These are phyloP conservation scores for Termitomyces sp. DNA, from an alignment of 1,284 basidiomycete species.

Conservation along the genomic window DNA sequence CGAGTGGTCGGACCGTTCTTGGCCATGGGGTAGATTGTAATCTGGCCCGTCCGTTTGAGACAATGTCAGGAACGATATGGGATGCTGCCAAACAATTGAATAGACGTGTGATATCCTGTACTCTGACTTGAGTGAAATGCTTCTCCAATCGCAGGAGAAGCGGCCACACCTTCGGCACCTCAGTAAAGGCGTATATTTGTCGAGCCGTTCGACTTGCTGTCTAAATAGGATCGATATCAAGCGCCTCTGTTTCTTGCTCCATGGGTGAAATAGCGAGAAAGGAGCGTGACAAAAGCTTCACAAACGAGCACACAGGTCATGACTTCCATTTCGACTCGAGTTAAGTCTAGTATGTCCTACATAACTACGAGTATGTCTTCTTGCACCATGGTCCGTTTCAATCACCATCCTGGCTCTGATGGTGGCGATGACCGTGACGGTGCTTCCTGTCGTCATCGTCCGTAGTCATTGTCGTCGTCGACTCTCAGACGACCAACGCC, in stretches of 20 bases:
- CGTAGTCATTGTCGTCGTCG: constrained; percentile 19
- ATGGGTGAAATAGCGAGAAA: constrained; percentile 13
- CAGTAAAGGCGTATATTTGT: constrained; percentile 75
- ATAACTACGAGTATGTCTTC: not conserved
- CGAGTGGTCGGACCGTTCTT: constrained; percentile 79
- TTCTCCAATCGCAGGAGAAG: not conserved
- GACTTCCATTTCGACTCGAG: not conserved
- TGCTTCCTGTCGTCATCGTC: constrained; percentile 11
- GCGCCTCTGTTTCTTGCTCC: constrained; percentile 22
- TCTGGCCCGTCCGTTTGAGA: constrained; percentile 69
- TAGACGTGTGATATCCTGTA: constrained; percentile 68
- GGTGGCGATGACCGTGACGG: constrained; percentile 5
- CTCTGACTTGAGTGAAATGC: constrained; percentile 2
- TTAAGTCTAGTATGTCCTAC: not conserved
- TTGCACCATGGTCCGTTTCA: not conserved
- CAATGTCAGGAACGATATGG: constrained; percentile 68
- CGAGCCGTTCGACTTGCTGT: constrained; percentile 73
- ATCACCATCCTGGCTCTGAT: constrained; percentile 12
- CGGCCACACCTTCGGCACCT: constrained; percentile 71
- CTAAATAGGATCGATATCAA: constrained; percentile 69
- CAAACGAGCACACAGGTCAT: not conserved
- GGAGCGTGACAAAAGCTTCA: constrained; percentile 4
- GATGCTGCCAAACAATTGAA: constrained; percentile 70
- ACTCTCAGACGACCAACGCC: constrained; percentile 39
- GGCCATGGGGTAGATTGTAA: constrained; percentile 66